phyloP scores from a whole-genome alignment of 805 yeast species.

The Nakazawaea pomicola region DNA sequence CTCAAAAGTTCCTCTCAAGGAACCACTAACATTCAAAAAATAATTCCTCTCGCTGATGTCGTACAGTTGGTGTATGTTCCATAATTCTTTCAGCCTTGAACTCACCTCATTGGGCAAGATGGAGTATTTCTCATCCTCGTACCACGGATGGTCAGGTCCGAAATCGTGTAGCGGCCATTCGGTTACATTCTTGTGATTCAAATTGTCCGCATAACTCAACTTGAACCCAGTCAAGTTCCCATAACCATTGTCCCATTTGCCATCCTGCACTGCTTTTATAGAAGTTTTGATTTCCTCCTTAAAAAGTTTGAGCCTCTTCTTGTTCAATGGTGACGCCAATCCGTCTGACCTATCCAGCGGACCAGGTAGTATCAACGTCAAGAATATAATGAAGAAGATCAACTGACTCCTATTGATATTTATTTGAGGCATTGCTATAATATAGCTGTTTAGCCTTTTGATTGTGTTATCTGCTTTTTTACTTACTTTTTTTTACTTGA shows the following conservation, averaged over 20 bases:
- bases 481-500: neutral
- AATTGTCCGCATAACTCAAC: conserved; percentile 56
- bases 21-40: conserved; percentile 45
- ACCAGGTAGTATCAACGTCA: conserved; percentile 38
- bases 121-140: conserved; percentile 46
- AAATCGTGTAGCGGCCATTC: conserved; percentile 51
- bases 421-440: conserved; percentile 10
- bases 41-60: conserved; percentile 20
- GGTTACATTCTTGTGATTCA: conserved; percentile 37
- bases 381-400: conserved; percentile 29
- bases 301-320: conserved; percentile 27
- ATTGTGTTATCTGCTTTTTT: conserved; percentile 1
- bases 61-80: conserved; percentile 33
- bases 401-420: conserved; percentile 12
- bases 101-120: conserved; percentile 59
- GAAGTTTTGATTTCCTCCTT: conserved; percentile 28
- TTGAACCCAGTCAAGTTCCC: conserved; percentile 72
- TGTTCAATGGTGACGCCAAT: conserved; percentile 15
- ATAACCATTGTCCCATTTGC: conserved; percentile 46
- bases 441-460: neutral
- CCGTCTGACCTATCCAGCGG: conserved; percentile 12
- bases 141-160: conserved; percentile 29
- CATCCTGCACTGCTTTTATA: conserved; percentile 31
- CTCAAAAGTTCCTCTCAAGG: conserved; percentile 37
- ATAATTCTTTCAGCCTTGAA: conserved; percentile 40